Evolutionary conservation across 192 early-diverging fungal species (phyloP).

Genomic region (Backusella mclennaniae): DNA sequence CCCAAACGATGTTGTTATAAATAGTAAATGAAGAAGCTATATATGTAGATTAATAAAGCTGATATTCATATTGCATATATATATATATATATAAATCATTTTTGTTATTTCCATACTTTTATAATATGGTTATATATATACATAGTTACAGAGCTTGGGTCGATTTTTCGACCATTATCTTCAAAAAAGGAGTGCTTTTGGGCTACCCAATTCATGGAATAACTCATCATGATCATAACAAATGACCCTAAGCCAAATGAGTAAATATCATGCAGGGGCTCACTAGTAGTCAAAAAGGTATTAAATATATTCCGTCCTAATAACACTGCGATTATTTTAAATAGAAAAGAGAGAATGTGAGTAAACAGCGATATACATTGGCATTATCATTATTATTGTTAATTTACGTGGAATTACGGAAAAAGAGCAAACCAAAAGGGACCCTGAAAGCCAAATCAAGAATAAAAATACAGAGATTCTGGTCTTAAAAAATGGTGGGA

Average conservation of each 20-base stretch:
- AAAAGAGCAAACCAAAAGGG: slow-evolving; percentile 9
- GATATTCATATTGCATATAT: neutral
- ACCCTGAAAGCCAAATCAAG: slow-evolving; percentile 43
- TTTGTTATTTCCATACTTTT: neutral
- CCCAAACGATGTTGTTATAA: slow-evolving; percentile 53
- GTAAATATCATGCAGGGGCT: slow-evolving; percentile 76
- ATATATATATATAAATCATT: neutral
- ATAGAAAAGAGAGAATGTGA: neutral
- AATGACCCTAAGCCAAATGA: slow-evolving; percentile 70
- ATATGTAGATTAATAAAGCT: neutral
- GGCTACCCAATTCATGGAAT: slow-evolving; percentile 35
- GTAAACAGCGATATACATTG: neutral
- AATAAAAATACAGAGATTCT: slow-evolving; percentile 54
- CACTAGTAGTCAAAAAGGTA: slow-evolving; percentile 40
- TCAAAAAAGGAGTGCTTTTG: slow-evolving; percentile 14
- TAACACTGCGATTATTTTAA: slow-evolving; percentile 39
- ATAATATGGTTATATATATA: neutral
- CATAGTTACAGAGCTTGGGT: neutral
- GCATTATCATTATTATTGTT: neutral
- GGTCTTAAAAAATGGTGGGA: slow-evolving; percentile 65
- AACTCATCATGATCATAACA: slow-evolving; percentile 40
- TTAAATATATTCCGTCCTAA: slow-evolving; percentile 54
- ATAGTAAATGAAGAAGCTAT: slow-evolving; percentile 40
- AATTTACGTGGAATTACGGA: slow-evolving; percentile 44
- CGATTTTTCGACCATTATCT: slow-evolving; percentile 2